Conservation (phyloP, 208 protist genomes). For the Leishmania gerbilli region DNA sequence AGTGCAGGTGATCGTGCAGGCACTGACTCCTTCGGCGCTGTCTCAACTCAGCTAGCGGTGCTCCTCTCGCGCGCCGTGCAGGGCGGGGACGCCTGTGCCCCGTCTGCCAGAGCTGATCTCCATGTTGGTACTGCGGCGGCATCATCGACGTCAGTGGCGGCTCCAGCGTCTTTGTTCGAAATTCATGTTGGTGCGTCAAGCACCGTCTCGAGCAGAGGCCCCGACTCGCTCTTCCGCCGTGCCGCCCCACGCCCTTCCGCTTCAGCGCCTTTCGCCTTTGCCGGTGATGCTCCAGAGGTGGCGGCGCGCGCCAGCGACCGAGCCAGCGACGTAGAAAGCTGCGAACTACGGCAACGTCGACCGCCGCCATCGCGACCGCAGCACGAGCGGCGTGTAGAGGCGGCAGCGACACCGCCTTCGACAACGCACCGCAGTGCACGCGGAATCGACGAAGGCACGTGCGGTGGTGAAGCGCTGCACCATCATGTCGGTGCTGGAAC, state of each 20-base stretch:
- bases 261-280: background rate
- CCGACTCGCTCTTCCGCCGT: background rate
- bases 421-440: background rate
- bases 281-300: background rate
- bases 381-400: background rate
- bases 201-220: background rate
- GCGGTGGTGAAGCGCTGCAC: background rate
- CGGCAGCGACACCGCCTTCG: background rate
- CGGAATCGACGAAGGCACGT: background rate
- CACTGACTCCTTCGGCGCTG: background rate
- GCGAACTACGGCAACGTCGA: background rate
- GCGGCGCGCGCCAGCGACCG: background rate
- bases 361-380: background rate
- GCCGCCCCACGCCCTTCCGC: background rate
- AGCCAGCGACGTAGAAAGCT: background rate
- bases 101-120: background rate
- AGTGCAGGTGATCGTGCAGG: background rate
- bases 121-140: background rate
- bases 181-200: constrained; percentile 12
- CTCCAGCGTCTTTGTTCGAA: constrained; percentile 15
- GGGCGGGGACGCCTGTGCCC: background rate
- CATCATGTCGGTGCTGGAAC: background rate
- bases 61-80: constrained; percentile 23
- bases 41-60: constrained; percentile 16
- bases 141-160: background rate